A percentile compares a stretch with the other conserved stretches of the same genome.
Evolutionary conservation across 805 yeast genomes (phyloP).

Genomic region (Wickerhamomyces queroliae): DNA sequence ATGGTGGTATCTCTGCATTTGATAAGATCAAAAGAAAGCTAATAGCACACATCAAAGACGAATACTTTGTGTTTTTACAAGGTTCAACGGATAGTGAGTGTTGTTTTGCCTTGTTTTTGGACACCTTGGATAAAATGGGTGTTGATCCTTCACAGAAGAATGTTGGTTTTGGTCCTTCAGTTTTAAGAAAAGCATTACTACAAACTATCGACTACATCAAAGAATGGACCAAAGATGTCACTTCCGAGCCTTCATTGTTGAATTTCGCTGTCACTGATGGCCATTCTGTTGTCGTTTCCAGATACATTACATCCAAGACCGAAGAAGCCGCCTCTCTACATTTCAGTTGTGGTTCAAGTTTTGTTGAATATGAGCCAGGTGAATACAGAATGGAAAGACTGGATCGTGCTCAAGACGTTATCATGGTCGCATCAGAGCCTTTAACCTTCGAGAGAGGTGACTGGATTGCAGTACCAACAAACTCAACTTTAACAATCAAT

Average conservation of each 20-base stretch:
- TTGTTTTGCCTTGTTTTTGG: constrained; percentile 83
- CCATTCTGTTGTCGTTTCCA: constrained; percentile 71
- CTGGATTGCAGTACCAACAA: constrained; percentile 96
- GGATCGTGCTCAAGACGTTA: constrained; percentile 88
- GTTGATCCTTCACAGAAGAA: constrained; percentile 51
- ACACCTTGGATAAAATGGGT: constrained; percentile 71
- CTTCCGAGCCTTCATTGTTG: constrained; percentile 76
- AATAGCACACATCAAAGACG: constrained; percentile 69
- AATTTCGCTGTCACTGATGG: constrained; percentile 97
- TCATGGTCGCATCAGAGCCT: constrained; percentile 97
- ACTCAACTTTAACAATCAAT: constrained; percentile 74
- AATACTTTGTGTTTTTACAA: constrained; percentile 73
- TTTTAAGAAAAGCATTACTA: constrained; percentile 62
- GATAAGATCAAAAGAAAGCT: constrained; percentile 65
- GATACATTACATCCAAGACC: constrained; percentile 82
- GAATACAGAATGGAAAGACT: constrained; percentile 91
- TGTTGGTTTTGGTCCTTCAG: constrained; percentile 45
- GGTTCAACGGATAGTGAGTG: constrained; percentile 97
- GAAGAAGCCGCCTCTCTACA: constrained; percentile 97
- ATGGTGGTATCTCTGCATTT: constrained; percentile 83
- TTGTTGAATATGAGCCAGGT: constrained; percentile 86
- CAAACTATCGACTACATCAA: constrained; percentile 71
- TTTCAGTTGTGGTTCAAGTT: constrained; percentile 89
- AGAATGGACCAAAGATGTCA: constrained; percentile 63
- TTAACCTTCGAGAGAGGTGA: constrained; percentile 94